phyloP scores from a whole-genome alignment of 1,139 yeast genomes.

The Hansenula lynferdii region DNA sequence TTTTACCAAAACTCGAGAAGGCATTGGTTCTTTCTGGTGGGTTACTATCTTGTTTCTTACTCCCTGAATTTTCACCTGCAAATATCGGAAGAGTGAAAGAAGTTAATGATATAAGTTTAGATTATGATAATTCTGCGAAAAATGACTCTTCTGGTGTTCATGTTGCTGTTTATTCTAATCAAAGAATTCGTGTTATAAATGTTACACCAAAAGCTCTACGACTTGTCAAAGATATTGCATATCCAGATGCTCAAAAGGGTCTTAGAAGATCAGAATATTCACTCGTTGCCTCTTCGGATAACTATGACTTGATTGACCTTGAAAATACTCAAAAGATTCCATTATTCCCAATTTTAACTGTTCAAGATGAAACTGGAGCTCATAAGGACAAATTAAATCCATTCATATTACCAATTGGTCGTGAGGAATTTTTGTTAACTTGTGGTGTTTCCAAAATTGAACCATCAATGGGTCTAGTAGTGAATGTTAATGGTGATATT shows the following conservation, averaged over 20 bases:
- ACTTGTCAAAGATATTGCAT: slow-evolving; percentile 55
- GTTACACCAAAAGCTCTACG: slow-evolving; percentile 48
- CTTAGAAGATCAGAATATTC: slow-evolving; percentile 48
- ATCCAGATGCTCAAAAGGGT: slow-evolving; percentile 46
- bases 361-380: slow-evolving; percentile 6
- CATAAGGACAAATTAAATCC: slow-evolving; percentile 36
- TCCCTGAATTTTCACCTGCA: slow-evolving; percentile 83
- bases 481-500: slow-evolving; percentile 77
- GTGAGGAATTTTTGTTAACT: slow-evolving; percentile 64
- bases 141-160: slow-evolving; percentile 30
- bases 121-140: slow-evolving; percentile 24
- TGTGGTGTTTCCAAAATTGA: slow-evolving; percentile 48
- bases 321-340: slow-evolving; percentile 57
- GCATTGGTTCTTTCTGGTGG: slow-evolving; percentile 58
- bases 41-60: slow-evolving; percentile 51
- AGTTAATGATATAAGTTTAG: slow-evolving; percentile 41
- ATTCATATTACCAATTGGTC: slow-evolving; percentile 41
- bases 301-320: slow-evolving; percentile 70
- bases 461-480: slow-evolving; percentile 78
- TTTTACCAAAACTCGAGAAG: slow-evolving; percentile 53
- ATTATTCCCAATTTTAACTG: slow-evolving; percentile 52
- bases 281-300: slow-evolving; percentile 54
- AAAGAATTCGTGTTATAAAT: slow-evolving; percentile 56
- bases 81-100: slow-evolving; percentile 64
- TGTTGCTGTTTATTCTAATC: slow-evolving; percentile 53